These are phyloP conservation scores for Senna siamea DNA, from an alignment of 306 rosid species.

Conservation along the genomic window DNA sequence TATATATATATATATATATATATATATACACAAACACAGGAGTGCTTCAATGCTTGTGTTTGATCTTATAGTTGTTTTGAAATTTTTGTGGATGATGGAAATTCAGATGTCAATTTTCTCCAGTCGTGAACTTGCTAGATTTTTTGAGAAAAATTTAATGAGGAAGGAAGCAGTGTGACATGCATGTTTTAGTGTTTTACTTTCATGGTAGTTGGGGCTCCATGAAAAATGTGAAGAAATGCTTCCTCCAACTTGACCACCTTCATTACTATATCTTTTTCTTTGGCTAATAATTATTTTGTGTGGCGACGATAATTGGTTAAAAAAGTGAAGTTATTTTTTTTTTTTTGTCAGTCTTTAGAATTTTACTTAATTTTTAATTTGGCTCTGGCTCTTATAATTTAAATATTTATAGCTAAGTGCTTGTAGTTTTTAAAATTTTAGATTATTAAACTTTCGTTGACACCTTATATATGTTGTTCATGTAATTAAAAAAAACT, in stretches of 20 bases:
- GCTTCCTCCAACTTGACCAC: neutral
- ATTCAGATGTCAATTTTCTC: constrained; percentile 50
- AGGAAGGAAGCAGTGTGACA: constrained; percentile 28
- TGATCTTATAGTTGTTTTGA: neutral
- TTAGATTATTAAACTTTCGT: too few relatives aligned
- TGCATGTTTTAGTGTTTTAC: constrained; percentile 39
- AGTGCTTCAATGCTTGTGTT: too few relatives aligned
- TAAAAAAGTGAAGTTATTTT: too few relatives aligned
- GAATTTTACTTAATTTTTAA: too few relatives aligned
- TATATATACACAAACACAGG: too few relatives aligned
- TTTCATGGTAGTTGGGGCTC: constrained; percentile 7
- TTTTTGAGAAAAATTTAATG: constrained; percentile 45
- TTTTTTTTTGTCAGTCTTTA: too few relatives aligned
- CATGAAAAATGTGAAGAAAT: constrained; percentile 18
- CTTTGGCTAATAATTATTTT: constrained; percentile 1
- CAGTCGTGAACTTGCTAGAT: constrained; percentile 54
- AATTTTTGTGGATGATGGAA: constrained; percentile 56
- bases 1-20: too few relatives aligned
- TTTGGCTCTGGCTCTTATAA: too few relatives aligned
- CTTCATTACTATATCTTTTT: neutral
- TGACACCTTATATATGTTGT: too few relatives aligned
- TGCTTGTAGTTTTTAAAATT: too few relatives aligned
- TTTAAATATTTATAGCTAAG: too few relatives aligned
- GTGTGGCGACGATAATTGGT: neutral
- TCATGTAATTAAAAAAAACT: too few relatives aligned